Percentiles rank a stretch among this genome's conserved stretches.
Evolutionary conservation across 208 protist genomes (phyloP).

Genomic region (Acanthamoeba castellanii): DNA sequence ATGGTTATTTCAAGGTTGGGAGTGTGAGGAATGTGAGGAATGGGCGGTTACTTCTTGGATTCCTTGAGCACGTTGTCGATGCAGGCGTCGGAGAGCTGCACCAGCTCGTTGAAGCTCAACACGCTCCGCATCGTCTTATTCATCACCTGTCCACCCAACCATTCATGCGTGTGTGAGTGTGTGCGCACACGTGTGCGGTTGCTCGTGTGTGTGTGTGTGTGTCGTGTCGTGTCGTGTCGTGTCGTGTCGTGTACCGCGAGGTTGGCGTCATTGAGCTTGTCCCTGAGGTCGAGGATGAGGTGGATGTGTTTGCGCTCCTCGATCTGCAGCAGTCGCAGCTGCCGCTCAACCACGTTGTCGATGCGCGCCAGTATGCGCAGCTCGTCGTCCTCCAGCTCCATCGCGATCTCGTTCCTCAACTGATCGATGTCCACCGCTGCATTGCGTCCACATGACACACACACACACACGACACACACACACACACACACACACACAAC

Average conservation of each 20-base stretch:
- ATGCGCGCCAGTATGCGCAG: background rate
- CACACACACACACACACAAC: background rate
- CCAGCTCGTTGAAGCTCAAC: constrained; percentile 33
- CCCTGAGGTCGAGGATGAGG: constrained; percentile 14
- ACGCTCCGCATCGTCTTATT: constrained; percentile 39
- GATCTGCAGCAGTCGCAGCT: constrained; percentile 3
- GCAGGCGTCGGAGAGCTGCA: constrained; percentile 39
- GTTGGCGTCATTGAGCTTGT: constrained; percentile 58
- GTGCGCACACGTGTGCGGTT: too few relatives aligned
- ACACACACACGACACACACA: background rate
- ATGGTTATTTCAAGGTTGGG: too few relatives aligned
- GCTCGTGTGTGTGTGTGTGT: background rate
- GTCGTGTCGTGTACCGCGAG: background rate
- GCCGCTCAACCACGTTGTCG: background rate
- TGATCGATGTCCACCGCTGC: background rate
- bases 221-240: background rate
- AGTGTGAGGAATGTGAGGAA: too few relatives aligned
- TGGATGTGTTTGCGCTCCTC: constrained; percentile 51
- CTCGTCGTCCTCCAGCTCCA: constrained; percentile 21
- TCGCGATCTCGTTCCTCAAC: background rate
- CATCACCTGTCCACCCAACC: constrained; percentile 50
- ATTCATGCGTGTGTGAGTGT: background rate
- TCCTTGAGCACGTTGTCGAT: constrained; percentile 66
- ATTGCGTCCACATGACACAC: background rate
- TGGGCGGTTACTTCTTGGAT: background rate